phyloP scores from a whole-genome alignment of 164 flowering plant genomes.

The Vitis rotundifolia region DNA sequence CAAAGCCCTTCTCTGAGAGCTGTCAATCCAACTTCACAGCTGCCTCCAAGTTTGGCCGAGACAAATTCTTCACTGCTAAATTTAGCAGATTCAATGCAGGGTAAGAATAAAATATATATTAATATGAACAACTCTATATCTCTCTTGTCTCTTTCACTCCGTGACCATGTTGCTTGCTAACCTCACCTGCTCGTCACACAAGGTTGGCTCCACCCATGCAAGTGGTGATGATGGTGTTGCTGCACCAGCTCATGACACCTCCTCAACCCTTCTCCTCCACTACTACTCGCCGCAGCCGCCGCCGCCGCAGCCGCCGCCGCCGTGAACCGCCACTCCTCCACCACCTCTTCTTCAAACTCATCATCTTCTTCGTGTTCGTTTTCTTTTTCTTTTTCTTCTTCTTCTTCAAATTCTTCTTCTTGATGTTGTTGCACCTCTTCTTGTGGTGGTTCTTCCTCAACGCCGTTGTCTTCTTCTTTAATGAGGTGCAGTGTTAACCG shows the following conservation, averaged over 20 bases:
- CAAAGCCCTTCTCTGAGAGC: too few relatives aligned
- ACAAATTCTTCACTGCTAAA: too few relatives aligned
- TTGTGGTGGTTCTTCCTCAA: constrained; percentile 12
- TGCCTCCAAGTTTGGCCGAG: too few relatives aligned
- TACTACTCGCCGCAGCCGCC: not conserved
- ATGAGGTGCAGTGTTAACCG: constrained; percentile 52
- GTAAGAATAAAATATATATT: too few relatives aligned
- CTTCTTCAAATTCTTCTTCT: constrained; percentile 14
- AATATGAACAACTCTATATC: not conserved
- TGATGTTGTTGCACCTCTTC: constrained; percentile 5
- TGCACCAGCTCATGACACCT: constrained; percentile 28
- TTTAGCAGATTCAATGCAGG: too few relatives aligned
- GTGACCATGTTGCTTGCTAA: not conserved
- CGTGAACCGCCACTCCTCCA: constrained; percentile 17
- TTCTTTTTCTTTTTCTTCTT: constrained; percentile 8
- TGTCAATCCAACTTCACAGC: too few relatives aligned
- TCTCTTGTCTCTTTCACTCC: not conserved
- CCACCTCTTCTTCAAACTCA: not conserved
- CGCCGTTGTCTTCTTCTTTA: constrained; percentile 7
- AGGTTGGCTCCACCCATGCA: constrained; percentile 31
- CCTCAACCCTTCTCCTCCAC: constrained; percentile 23
- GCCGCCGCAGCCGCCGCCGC: constrained; percentile 11
- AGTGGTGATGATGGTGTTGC: constrained; percentile 11
- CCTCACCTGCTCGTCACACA: constrained; percentile 15
- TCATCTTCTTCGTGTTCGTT: not conserved